Base-by-base conservation (phyloP, 1,284 basidiomycete genomes). In the Ceratobasidium sp. region DNA sequence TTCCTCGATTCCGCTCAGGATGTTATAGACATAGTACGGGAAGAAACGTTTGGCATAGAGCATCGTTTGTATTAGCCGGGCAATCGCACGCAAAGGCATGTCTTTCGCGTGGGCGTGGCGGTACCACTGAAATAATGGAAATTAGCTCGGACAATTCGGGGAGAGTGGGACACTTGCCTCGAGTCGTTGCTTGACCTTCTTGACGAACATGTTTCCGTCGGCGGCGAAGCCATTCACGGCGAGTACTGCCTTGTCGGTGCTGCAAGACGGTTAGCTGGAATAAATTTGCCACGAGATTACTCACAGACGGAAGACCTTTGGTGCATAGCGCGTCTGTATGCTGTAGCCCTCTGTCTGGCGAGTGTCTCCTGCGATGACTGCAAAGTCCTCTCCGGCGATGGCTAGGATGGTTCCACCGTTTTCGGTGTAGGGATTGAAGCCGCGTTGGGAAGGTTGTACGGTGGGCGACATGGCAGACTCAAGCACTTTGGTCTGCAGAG, bases 11-110 rank as follows among this genome's bases (percentile, higher is more conserved):
- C 95, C 95, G 64, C 94, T 94, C 48, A 97, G 90, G 81, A 98
- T 96, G 83, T 96, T 97, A 87, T 95, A 96, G 51, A 97, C 93
- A 82, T 97, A 98, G 87, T 93, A 98, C 1, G 96, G 96, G 89
- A 98, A 98, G 87, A 98, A 97, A 72, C 96, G 91, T 78, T 93
- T 91, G 60, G 89, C 91, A 81, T 98, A 98, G 48, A 98, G 89
- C 94, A 98, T 97, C 4, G 95, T 97, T 83, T 98, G 96, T 74
- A 98, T 96, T 80, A 98, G 87, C 74, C 96, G 90, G 31, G 96
- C 96, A 80, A 98, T 97, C 33, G 95, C 91, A 78, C 92, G 92
- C 57, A 98, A 87, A 29, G 94, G 91, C 93, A 97, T 97, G 79
- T 95, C 93, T 83, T 96, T 96, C 77, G 94, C 89, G 84, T 98